phyloP scores from a whole-genome alignment of 2,329 filamentous ascomycete species.

The Fusarium pseudograminearum region DNA sequence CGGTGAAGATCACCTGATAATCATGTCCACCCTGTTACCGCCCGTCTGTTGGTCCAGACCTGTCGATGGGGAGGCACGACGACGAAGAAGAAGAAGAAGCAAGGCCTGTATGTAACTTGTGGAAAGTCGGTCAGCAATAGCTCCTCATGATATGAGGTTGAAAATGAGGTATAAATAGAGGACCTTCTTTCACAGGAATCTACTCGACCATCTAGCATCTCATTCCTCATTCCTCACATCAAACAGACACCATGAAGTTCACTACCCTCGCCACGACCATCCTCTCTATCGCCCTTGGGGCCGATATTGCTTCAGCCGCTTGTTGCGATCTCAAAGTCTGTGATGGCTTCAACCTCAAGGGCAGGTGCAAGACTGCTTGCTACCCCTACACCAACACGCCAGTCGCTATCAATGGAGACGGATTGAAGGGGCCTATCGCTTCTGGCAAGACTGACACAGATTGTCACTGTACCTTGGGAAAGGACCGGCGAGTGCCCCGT shows the following conservation, averaged over 20 bases:
- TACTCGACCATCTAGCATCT: neutral
- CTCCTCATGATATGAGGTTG: neutral
- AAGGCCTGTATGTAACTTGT: neutral
- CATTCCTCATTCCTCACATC: neutral
- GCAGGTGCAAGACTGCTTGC: slow-evolving; percentile 2
- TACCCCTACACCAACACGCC: neutral
- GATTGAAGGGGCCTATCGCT: neutral
- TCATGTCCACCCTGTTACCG: neutral
- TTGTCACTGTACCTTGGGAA: neutral
- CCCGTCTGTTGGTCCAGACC: neutral
- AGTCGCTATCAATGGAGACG: neutral
- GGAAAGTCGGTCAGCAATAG: neutral
- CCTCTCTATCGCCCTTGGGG: neutral
- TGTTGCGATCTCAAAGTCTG: slow-evolving; percentile 1
- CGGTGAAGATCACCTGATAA: neutral
- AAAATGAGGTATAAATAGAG: neutral
- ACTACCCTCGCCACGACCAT: neutral
- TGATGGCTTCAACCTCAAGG: neutral
- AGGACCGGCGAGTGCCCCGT: neutral
- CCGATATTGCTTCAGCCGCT: neutral
- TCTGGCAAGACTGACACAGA: neutral
- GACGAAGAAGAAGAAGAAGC: too few relatives aligned
- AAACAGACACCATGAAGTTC: slow-evolving; percentile 5
- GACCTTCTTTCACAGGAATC: neutral
- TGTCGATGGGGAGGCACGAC: neutral